These are phyloP conservation scores for Amaranthus cruentus DNA, from an alignment of 148 eudicot species.

Conservation along the genomic window DNA sequence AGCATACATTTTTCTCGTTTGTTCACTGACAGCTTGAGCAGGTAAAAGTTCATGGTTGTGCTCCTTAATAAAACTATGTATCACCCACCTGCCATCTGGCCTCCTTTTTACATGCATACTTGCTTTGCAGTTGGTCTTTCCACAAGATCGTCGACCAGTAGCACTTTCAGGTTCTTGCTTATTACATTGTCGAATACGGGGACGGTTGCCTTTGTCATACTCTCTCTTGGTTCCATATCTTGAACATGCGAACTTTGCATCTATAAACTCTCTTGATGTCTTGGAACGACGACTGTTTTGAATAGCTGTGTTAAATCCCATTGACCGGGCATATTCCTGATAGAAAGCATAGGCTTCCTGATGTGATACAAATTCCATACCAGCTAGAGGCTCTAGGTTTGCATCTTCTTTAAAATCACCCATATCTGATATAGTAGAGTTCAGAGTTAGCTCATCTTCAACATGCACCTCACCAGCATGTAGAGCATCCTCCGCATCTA, in stretches of 20 bases:
- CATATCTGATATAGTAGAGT: constrained; percentile 48
- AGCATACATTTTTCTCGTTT: constrained; percentile 93
- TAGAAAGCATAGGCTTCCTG: constrained; percentile 95
- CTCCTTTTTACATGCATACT: constrained; percentile 99
- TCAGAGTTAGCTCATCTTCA: constrained; percentile 43
- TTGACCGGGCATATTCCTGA: constrained; percentile 95
- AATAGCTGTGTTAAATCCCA: constrained; percentile 95
- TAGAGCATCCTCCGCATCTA: constrained; percentile 32
- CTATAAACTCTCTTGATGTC: constrained; percentile 95
- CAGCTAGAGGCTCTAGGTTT: constrained; percentile 84
- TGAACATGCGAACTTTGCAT: constrained; percentile 97
- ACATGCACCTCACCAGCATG: constrained; percentile 34
- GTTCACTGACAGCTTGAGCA: constrained; percentile 96
- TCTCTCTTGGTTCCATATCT: constrained; percentile 96
- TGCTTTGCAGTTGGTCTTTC: constrained; percentile 97
- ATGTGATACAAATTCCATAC: constrained; percentile 94
- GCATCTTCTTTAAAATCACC: constrained; percentile 55
- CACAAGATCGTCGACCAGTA: constrained; percentile 82
- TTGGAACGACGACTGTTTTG: constrained; percentile 98
- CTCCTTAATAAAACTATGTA: constrained; percentile 84
- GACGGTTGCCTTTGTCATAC: constrained; percentile 81
- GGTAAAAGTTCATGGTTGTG: constrained; percentile 96
- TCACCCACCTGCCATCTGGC: constrained; percentile 91
- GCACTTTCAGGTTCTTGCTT: constrained; percentile 75
- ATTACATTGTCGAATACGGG: constrained; percentile 66